phyloP scores from a whole-genome alignment of 176 grass and related monocot genomes.

The Poa pratensis region DNA sequence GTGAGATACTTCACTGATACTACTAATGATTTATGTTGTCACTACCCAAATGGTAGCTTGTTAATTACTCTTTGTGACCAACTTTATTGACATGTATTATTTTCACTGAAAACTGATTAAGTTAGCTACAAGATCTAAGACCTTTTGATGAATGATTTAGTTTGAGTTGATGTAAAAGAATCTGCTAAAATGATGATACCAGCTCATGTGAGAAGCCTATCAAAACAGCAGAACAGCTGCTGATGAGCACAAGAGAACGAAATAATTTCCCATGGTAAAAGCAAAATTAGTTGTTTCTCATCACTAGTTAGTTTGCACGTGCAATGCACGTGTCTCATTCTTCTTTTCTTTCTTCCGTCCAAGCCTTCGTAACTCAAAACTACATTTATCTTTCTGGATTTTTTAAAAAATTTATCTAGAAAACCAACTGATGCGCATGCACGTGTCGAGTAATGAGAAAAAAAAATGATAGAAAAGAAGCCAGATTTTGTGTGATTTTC shows the following conservation, averaged over 20 bases:
- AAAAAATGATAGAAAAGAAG: too few species aligned
- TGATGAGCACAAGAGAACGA: background rate
- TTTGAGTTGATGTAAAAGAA: background rate
- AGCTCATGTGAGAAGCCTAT: constrained; percentile 4
- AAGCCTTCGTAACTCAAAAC: too few species aligned
- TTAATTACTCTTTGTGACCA: background rate
- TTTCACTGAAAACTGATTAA: constrained; percentile 9
- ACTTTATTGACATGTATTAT: background rate
- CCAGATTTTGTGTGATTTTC: too few species aligned
- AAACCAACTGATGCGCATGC: too few species aligned
- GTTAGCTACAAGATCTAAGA: constrained; percentile 1
- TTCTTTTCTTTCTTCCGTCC: too few species aligned
- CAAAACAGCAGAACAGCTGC: constrained; percentile 7
- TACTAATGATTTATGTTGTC: constrained; percentile 8
- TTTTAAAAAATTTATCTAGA: too few species aligned
- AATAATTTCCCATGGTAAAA: constrained; percentile 3
- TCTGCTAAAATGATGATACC: constrained; percentile 7
- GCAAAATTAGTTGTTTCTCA: background rate
- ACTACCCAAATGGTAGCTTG: background rate
- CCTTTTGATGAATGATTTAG: constrained; percentile 15
- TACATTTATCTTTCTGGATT: too few species aligned
- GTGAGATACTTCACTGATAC: constrained; percentile 39
- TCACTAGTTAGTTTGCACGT: background rate
- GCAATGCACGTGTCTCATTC: too few species aligned
- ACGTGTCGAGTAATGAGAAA: too few species aligned